Evolutionary conservation across 129 eudicot species (phyloP).

Genomic region (Helianthus annuus): HanXRQr2.0-SUNRISE NC_035449.2:57431333-57431832

Average conservation of each 20-base stretch:
- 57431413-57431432: too few species aligned
- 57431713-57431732: slow-evolving; percentile 32
- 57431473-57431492: too few species aligned
- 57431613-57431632: slow-evolving; percentile 34
- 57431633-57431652: slow-evolving; percentile 37
- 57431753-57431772: slow-evolving; percentile 38
- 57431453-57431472: too few species aligned
- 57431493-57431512: too few species aligned
- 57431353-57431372: too few species aligned
- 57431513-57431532: neutral
- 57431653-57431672: slow-evolving; percentile 42
- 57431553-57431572: slow-evolving; percentile 11
- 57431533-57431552: neutral
- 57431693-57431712: slow-evolving; percentile 33
- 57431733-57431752: slow-evolving; percentile 39
- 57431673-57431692: slow-evolving; percentile 41
- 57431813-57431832: neutral
- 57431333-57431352: too few species aligned
- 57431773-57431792: slow-evolving; percentile 38
- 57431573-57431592: slow-evolving; percentile 37
- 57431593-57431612: slow-evolving; percentile 33
- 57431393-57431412: too few species aligned
- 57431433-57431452: too few species aligned
- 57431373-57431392: too few species aligned
- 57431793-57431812: neutral